Percentiles rank a stretch among this genome's conserved stretches.
phyloP scores from a whole-genome alignment of 176 grass and related monocot species.

The Urochloa ruziziensis region DNA sequence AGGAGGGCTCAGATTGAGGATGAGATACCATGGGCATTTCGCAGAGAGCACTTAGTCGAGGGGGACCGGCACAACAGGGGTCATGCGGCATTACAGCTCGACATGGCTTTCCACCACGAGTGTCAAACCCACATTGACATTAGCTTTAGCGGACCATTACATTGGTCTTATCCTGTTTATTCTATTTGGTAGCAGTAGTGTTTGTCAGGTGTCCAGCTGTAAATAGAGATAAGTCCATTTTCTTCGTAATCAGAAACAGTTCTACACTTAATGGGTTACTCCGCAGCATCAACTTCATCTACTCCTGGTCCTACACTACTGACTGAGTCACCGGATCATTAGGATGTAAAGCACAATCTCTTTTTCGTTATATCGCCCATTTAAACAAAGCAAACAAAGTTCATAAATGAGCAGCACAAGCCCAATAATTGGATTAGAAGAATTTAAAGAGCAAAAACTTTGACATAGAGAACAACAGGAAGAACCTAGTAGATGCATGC shows the following conservation, averaged over 20 bases:
- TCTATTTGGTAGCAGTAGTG: background rate
- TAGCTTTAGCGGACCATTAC: background rate
- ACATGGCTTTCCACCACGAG: slow-evolving; percentile 6
- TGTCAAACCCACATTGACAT: background rate
- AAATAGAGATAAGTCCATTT: background rate
- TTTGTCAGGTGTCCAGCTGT: background rate
- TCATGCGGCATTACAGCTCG: background rate
- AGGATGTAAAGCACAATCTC: background rate
- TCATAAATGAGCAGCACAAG: background rate
- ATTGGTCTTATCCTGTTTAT: background rate
- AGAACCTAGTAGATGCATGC: background rate
- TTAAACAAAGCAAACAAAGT: background rate
- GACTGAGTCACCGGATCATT: background rate
- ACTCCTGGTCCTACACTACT: background rate
- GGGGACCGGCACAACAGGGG: background rate
- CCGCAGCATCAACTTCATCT: slow-evolving; percentile 23
- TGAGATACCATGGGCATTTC: background rate
- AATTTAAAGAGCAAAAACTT: background rate
- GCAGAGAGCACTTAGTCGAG: background rate
- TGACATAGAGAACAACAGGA: background rate
- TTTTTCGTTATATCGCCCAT: background rate
- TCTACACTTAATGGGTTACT: slow-evolving; percentile 5
- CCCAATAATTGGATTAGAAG: background rate
- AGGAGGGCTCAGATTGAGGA: background rate
- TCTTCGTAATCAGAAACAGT: background rate